Percentiles rank a stretch among this genome's conserved stretches.
phyloP scores from a whole-genome alignment of 73 alveolate species.

The Paramecium caudatum region DNA sequence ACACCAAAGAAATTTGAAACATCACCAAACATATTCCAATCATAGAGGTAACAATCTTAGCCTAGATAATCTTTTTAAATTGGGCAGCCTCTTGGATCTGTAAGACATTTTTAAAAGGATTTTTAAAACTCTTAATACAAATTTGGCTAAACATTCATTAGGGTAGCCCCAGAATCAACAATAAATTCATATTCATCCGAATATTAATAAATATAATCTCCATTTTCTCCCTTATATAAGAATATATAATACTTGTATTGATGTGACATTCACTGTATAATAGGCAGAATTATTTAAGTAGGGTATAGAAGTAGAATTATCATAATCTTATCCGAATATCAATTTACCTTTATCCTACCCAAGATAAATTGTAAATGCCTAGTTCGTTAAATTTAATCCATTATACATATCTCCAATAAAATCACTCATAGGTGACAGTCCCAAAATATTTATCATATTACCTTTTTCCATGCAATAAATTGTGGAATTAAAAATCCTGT shows the following conservation, averaged over 20 bases:
- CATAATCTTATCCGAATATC: neutral
- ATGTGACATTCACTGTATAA: neutral
- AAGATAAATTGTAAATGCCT: neutral
- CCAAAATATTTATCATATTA: neutral
- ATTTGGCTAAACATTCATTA: neutral
- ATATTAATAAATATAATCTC: neutral
- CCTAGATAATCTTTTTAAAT: neutral
- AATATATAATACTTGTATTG: neutral
- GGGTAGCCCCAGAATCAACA: slow-evolving; percentile 1
- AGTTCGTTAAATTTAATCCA: neutral
- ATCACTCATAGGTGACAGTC: neutral
- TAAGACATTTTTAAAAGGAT: neutral
- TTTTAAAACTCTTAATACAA: neutral
- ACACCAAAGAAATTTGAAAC: neutral
- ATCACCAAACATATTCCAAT: neutral
- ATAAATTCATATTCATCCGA: neutral
- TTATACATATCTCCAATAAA: neutral
- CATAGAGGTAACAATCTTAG: neutral
- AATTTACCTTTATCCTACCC: neutral
- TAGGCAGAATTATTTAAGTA: neutral
- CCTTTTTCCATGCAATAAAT: neutral
- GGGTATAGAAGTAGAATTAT: neutral
- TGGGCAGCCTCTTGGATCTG: slow-evolving; percentile 30
- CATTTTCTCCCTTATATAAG: neutral
- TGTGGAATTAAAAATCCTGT: neutral